Evolutionary conservation across 768 basidiomycete genomes (phyloP).

Genomic region (Sporobolomyces pararoseus): DNA sequence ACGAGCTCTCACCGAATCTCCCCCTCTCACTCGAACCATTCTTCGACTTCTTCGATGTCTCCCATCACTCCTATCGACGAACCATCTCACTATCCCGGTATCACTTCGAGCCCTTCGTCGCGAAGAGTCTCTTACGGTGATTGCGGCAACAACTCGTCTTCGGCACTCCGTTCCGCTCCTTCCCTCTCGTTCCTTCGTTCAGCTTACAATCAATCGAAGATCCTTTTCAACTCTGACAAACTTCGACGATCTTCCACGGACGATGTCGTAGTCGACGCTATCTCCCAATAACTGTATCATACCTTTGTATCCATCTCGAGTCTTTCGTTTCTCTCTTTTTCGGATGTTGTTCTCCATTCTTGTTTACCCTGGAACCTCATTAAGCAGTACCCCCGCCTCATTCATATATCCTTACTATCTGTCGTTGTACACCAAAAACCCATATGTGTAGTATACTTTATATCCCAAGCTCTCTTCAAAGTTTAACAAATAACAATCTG

Average conservation of each 20-base stretch:
- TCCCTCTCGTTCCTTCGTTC: constrained; percentile 29
- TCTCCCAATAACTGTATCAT: neutral
- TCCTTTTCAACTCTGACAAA: too few relatives aligned
- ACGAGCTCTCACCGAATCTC: constrained; percentile 15
- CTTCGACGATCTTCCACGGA: neutral
- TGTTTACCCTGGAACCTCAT: neutral
- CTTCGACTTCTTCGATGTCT: constrained; percentile 20
- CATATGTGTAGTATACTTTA: too few relatives aligned
- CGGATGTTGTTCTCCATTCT: neutral
- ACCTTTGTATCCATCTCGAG: neutral
- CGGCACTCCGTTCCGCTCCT: constrained; percentile 7
- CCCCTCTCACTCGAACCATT: constrained; percentile 22
- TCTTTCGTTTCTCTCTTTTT: neutral
- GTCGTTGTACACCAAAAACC: constrained; percentile 1
- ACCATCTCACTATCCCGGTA: constrained; percentile 17
- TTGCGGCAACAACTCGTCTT: neutral
- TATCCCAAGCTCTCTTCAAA: constrained; percentile 1
- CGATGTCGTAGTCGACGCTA: constrained; percentile 9
- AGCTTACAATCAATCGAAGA: constrained; percentile 8
- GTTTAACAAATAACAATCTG: too few relatives aligned
- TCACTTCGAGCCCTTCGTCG: constrained; percentile 4
- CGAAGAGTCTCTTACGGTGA: constrained; percentile 10
- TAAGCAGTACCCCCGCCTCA: too few relatives aligned
- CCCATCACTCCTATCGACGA: constrained; percentile 31
- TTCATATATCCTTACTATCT: neutral